Base-by-base conservation (phyloP, 108 stramenopile genomes). In the Schizochytrium sp. region DNA sequence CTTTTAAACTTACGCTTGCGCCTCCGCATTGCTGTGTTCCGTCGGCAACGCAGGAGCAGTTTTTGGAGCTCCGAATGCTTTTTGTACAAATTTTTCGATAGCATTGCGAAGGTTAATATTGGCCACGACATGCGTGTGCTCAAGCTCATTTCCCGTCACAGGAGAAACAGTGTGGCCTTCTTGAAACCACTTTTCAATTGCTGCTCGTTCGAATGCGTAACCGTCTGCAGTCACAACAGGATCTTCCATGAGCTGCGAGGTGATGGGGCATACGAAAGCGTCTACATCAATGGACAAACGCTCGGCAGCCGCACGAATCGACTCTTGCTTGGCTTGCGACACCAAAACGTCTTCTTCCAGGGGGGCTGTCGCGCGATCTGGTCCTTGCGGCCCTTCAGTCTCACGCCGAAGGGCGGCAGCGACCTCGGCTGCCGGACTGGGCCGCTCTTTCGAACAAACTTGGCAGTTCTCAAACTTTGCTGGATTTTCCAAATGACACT, bases 241-340 rank as follows among this genome's bases (percentile, higher is more conserved):
- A 53, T 89, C 88, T 5, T 8, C 25, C 88, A 89, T 89, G 5
- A 89, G 16, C 8, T 72, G 29, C 19, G 23, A 72, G 12, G 88
- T 72, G 88, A 89, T 71, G 4, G 88, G 88, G 57, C 88, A 89
- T 21, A 71, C 21, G 23, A 90, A 90, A 19, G 60, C 60, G 45
- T 88, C 88, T 0, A 83, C 48, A 23, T 83, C 51, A 2, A 19
- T 23, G 6, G 48, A 47, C 45, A 83, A 12, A 34, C 48, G 48
- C 25, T 83, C 76, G 14, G 76, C 48, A 0, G 51, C 76, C 10
- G 19, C 76, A 8, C 45, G 76, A 34, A 83, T 83, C 8, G 76
- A 83, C 51, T 21, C 76, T 16, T 47, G 48, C 28, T 83, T 53
- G 19, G 23, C 76, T 16, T 47, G 19, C 0, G 76, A 47, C 76